A percentile compares a stretch with the other conserved stretches of the same genome.
These are phyloP conservation scores for Eucalyptus regnans DNA, from an alignment of 345 rosid genomes.

Conservation along the genomic window DNA sequence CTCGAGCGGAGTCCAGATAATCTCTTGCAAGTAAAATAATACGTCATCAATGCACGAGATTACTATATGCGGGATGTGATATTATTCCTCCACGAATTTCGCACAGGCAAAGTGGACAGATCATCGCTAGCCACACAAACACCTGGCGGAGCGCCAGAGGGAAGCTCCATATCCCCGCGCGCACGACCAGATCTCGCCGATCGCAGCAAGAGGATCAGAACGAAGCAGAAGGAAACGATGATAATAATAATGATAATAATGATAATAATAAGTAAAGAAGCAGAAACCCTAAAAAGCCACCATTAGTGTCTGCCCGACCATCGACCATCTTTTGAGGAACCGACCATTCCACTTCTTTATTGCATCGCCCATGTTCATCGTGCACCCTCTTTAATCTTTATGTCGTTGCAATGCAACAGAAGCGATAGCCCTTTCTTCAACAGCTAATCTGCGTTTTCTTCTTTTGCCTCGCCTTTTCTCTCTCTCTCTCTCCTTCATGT, in stretches of 20 bases:
- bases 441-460: neutral
- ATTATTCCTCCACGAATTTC: neutral
- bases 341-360: neutral
- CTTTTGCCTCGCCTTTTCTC: neutral
- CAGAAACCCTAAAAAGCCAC: neutral
- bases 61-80: neutral
- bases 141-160: neutral
- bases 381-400: neutral
- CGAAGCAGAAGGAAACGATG: neutral
- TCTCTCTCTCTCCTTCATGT: neutral
- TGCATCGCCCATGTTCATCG: neutral
- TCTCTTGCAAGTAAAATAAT: fast-evolving
- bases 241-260: neutral
- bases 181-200: neutral
- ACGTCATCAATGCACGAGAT: neutral
- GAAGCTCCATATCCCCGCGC: neutral
- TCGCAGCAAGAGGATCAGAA: neutral
- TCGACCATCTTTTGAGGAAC: neutral
- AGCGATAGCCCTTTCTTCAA: neutral
- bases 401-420: neutral
- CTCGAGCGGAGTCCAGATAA: neutral
- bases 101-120: neutral
- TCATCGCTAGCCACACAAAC: neutral
- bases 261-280: neutral
- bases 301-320: neutral